Evolutionary conservation across 2,329 filamentous ascomycete species (phyloP).

Genomic region (Hortaea sp.): DNA sequence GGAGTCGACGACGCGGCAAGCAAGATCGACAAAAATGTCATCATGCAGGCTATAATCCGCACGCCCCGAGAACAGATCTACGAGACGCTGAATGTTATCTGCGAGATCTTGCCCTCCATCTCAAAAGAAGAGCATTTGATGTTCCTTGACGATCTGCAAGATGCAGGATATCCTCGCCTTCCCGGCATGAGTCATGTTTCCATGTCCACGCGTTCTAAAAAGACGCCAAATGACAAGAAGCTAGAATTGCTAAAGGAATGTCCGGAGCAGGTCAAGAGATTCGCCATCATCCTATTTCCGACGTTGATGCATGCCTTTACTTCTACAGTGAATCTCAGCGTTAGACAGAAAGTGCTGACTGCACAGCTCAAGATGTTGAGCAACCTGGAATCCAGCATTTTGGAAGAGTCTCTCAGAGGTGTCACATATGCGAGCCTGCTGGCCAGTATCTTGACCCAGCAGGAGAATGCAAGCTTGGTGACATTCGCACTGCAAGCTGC

Average conservation of each 20-base stretch:
- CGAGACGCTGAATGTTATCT: slow-evolving; percentile 94
- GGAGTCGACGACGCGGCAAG: slow-evolving; percentile 67
- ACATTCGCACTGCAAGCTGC: slow-evolving; percentile 81
- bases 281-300: slow-evolving; percentile 84
- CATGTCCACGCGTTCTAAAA: slow-evolving; percentile 37
- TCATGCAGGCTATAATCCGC: slow-evolving; percentile 97
- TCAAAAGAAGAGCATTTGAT: slow-evolving; percentile 43
- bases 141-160: slow-evolving; percentile 41
- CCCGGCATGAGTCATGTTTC: slow-evolving; percentile 36
- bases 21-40: slow-evolving; percentile 90
- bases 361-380: slow-evolving; percentile 98
- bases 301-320: slow-evolving; percentile 95
- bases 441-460: slow-evolving; percentile 87
- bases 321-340: slow-evolving; percentile 89
- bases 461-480: slow-evolving; percentile 81
- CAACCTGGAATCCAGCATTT: slow-evolving; percentile 75
- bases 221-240: slow-evolving; percentile 65
- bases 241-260: slow-evolving; percentile 74
- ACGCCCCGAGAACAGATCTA: slow-evolving; percentile 91
- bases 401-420: slow-evolving; percentile 73
- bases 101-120: slow-evolving; percentile 76
- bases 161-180: slow-evolving; percentile 34
- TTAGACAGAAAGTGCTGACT: slow-evolving; percentile 86
- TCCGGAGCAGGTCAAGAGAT: slow-evolving; percentile 77
- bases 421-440: slow-evolving; percentile 95